Percentiles rank a stretch among this genome's conserved stretches.
These are phyloP conservation scores for Blastocladiella britannica DNA, from an alignment of 192 early-diverging fungal genomes.

Conservation along the genomic window DNA sequence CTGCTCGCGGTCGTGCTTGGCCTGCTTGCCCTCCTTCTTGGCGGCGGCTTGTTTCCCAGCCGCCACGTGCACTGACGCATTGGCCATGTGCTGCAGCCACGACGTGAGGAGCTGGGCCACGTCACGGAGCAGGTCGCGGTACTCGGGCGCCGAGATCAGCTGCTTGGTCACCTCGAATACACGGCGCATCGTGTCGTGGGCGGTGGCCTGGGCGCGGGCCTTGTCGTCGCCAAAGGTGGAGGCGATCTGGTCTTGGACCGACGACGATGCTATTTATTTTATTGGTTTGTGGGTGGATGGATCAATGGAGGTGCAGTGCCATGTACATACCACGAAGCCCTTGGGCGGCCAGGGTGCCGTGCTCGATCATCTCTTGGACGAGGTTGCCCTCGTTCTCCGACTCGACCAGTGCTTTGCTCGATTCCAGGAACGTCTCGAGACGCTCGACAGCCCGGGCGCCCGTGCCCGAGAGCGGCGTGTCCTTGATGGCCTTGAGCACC, in stretches of 20 bases:
- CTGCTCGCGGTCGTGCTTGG: neutral
- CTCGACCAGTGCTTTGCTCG: neutral
- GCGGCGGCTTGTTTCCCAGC: neutral
- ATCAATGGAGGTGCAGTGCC: neutral
- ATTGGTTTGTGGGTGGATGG: too few relatives aligned
- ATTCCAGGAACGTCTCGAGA: neutral
- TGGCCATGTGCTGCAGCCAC: neutral
- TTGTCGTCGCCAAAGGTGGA: neutral
- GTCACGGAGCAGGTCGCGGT: neutral
- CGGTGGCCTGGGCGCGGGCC: neutral
- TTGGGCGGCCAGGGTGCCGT: neutral
- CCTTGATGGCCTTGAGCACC: too few relatives aligned
- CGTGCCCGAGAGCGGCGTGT: neutral
- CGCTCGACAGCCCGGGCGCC: neutral
- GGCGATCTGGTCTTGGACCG: neutral
- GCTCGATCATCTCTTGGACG: neutral
- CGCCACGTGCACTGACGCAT: neutral
- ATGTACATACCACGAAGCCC: neutral
- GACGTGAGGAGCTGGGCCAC: neutral
- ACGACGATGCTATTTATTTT: neutral
- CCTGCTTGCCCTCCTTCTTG: neutral
- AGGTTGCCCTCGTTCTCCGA: neutral
- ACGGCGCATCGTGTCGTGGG: neutral
- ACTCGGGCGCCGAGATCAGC: neutral
- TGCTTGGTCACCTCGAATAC: neutral